Evolutionary conservation across 1,284 basidiomycete species (phyloP), one percentile per base, ranked within the genome.

Genomic region (Boletus smithii): DNA sequence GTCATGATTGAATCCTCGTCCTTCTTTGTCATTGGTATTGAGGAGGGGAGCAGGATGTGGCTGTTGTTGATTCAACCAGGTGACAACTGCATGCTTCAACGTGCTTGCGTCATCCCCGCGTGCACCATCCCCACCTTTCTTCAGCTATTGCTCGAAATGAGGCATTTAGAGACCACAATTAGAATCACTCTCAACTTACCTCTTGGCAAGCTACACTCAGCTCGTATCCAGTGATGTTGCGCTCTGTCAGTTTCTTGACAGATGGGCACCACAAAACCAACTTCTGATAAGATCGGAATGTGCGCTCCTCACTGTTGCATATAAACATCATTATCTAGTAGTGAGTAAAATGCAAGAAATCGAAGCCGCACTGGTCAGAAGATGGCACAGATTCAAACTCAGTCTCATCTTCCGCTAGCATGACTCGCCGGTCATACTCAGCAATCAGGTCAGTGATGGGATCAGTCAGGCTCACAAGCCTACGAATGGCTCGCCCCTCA

Each of bases 1-100:
- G 26, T 63, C 48, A 22, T 68, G 53, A 11, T 50, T n/a, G n/a
- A 67, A 53, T 0, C 67, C 62, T 29, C 54, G 42, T 9, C 55
- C 43, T 9, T 13, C 7, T 11, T 56, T 35, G 1, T 40, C n/a
- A 0, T 23, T 13, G 3, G 23, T 3, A 2, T 10, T 11, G 7
- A 65, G 29, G 6, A 48, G 46, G 2, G 49, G 51, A 1, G n/a
- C 14, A 3, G 55, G 51, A 3, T 23, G 17, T 9, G 49, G 50
- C 3, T 18, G 18, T 2, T 33, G 20, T 8, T 38, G 16, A 16
- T 59, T 62, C n/a, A 64, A 9, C 62, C 65, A 67, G 1, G 20
- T 35, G 5, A 53, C 56, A 3, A 66, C 18, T 0, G 16, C n/a
- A 0, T 3, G 0, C 36, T 57, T 56, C 17, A 65, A 18, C 0